phyloP scores from a whole-genome alignment of 305 asterid genomes.

The Withania somnifera region DNA sequence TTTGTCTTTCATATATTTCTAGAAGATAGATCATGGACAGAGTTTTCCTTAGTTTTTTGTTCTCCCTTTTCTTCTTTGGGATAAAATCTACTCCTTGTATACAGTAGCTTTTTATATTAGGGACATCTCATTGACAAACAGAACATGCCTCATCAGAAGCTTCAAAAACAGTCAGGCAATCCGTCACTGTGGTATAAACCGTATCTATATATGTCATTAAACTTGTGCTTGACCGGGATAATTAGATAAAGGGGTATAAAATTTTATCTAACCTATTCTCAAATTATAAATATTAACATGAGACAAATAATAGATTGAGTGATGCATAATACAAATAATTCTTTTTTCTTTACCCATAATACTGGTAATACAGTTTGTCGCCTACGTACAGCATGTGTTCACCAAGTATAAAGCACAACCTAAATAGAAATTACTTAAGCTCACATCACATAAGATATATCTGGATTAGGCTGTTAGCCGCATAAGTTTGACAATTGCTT shows the following conservation, averaged over 20 bases:
- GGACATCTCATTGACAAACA: not conserved
- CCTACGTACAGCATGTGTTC: not conserved
- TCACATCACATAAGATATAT: not conserved
- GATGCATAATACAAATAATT: not conserved
- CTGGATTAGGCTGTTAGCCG: not conserved
- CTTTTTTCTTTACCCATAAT: not conserved
- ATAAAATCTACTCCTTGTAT: too few relatives aligned
- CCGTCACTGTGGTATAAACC: not conserved
- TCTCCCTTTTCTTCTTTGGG: too few relatives aligned
- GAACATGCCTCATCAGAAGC: not conserved
- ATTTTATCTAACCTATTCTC: not conserved
- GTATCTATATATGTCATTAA: not conserved
- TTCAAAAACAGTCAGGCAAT: not conserved
- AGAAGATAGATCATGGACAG: too few relatives aligned
- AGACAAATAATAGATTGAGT: not conserved
- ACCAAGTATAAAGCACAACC: not conserved
- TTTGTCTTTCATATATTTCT: too few relatives aligned
- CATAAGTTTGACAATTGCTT: not conserved
- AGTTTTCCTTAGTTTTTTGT: too few relatives aligned
- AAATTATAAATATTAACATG: not conserved
- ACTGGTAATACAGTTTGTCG: not conserved
- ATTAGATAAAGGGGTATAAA: not conserved
- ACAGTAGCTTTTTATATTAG: not conserved
- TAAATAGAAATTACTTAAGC: not conserved
- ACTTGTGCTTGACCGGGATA: not conserved